A percentile compares a stretch with the other conserved stretches of the same genome.
Evolutionary conservation across 2,329 filamentous ascomycete genomes (phyloP).

Genomic region (Beauveria sp.): DNA sequence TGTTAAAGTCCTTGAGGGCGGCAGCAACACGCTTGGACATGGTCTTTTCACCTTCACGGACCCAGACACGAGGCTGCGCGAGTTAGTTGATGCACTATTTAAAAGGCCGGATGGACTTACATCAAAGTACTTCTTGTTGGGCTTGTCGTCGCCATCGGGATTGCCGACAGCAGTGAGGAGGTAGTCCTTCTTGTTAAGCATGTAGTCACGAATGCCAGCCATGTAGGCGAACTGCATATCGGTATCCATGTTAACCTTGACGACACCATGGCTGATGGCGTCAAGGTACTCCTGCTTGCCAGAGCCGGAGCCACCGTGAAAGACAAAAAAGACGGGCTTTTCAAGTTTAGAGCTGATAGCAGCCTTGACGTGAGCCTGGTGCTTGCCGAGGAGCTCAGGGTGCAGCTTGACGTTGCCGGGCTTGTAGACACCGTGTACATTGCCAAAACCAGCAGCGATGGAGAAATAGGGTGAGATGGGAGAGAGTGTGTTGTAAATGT

Average conservation of each 20-base stretch:
- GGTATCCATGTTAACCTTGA: slow-evolving; percentile 99
- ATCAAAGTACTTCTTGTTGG: slow-evolving; percentile 95
- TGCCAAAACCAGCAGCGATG: slow-evolving; percentile 96
- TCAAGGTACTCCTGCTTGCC: slow-evolving; percentile 83
- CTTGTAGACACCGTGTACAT: slow-evolving; percentile 99
- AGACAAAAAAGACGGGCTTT: slow-evolving; percentile 98
- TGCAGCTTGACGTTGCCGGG: slow-evolving; percentile 95
- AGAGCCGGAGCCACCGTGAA: slow-evolving; percentile 95
- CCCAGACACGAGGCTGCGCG: slow-evolving; percentile 77
- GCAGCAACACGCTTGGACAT: slow-evolving; percentile 76
- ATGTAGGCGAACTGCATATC: slow-evolving; percentile 96
- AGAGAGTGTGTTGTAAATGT: slow-evolving; percentile 79
- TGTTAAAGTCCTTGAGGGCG: slow-evolving; percentile 87
- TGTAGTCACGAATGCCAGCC: slow-evolving; percentile 86
- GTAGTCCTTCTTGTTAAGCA: slow-evolving; percentile 93
- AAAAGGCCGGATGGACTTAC: slow-evolving; percentile 25
- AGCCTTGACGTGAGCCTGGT: slow-evolving; percentile 86
- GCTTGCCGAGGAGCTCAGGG: slow-evolving; percentile 92
- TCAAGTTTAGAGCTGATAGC: slow-evolving; percentile 62
- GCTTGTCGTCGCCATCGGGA: slow-evolving; percentile 92
- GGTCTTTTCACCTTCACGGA: slow-evolving; percentile 93
- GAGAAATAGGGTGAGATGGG: slow-evolving; percentile 94
- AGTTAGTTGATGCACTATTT: slow-evolving; percentile 5
- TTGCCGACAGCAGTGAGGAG: slow-evolving; percentile 81
- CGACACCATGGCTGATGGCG: slow-evolving; percentile 86